phyloP scores from a whole-genome alignment of 345 rosid species.

The Eucalyptus cladocalyx region DNA sequence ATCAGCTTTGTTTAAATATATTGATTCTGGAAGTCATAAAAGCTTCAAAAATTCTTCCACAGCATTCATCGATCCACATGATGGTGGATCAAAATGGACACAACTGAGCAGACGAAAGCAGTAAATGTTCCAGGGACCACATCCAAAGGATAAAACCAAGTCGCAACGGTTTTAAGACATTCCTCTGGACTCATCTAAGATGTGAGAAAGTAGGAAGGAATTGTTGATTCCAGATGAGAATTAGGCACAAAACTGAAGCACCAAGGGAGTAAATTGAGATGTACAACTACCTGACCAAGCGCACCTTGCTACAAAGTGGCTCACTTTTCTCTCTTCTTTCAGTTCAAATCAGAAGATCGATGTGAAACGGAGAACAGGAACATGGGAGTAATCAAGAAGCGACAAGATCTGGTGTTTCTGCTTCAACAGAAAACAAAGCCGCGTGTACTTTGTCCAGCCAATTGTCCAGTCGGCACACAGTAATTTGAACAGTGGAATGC shows the following conservation, averaged over 20 bases:
- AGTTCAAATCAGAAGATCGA: neutral
- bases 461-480: neutral
- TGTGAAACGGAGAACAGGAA: neutral
- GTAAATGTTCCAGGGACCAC: neutral
- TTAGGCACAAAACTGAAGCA: neutral
- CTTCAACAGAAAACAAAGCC: neutral
- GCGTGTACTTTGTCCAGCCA: neutral
- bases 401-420: neutral
- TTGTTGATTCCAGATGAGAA: neutral
- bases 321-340: neutral
- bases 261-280: neutral
- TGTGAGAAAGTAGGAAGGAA: neutral
- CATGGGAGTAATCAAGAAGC: neutral
- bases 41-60: too few relatives aligned
- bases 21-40: too few relatives aligned
- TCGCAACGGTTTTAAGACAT: neutral
- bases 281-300: neutral
- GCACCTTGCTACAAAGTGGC: neutral
- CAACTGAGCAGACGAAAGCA: neutral
- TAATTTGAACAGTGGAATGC: neutral
- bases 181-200: neutral
- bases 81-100: neutral
- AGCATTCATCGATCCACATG: neutral
- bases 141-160: neutral
- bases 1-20: too few relatives aligned